Conservation (phyloP, 495 filamentous ascomycete species). For the Penicillium daleae region DNA sequence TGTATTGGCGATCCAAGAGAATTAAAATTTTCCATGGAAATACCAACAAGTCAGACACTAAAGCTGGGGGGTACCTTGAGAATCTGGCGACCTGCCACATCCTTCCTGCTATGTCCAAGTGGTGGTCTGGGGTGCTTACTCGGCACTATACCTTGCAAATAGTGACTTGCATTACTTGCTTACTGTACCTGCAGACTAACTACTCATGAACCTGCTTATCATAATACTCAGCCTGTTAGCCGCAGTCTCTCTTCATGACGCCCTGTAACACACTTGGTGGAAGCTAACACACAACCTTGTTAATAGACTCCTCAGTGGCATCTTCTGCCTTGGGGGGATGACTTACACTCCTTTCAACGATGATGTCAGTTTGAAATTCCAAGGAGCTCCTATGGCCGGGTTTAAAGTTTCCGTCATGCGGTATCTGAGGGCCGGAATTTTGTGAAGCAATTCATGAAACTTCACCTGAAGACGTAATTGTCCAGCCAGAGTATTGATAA, state of each 20-base stretch:
- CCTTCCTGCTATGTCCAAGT: constrained; percentile 22
- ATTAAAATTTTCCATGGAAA: too few relatives aligned
- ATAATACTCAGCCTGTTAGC: constrained; percentile 28
- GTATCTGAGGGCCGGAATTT: too few relatives aligned
- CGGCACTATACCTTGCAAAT: constrained; percentile 17
- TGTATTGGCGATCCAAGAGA: too few relatives aligned
- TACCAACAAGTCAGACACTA: constrained; percentile 15
- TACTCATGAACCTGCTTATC: constrained; percentile 28
- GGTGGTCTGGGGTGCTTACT: constrained; percentile 18
- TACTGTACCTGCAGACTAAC: constrained; percentile 22
- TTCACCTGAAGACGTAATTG: too few relatives aligned
- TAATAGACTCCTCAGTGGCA: constrained; percentile 21
- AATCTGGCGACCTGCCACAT: constrained; percentile 19
- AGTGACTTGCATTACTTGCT: constrained; percentile 19
- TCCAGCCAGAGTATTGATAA: too few relatives aligned
- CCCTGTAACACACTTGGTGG: constrained; percentile 9
- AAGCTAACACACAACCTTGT: constrained; percentile 23
- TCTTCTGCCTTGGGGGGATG: constrained; percentile 24
- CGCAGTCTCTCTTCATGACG: constrained; percentile 14
- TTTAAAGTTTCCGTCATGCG: too few relatives aligned
- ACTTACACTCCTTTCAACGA: constrained; percentile 21
- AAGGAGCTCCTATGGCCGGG: too few relatives aligned
- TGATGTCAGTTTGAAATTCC: too few relatives aligned
- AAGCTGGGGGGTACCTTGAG: constrained; percentile 13
- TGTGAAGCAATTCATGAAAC: too few relatives aligned